Evolutionary conservation across 768 basidiomycete species (phyloP).

Genomic region (Termitomyces sp.): DNA sequence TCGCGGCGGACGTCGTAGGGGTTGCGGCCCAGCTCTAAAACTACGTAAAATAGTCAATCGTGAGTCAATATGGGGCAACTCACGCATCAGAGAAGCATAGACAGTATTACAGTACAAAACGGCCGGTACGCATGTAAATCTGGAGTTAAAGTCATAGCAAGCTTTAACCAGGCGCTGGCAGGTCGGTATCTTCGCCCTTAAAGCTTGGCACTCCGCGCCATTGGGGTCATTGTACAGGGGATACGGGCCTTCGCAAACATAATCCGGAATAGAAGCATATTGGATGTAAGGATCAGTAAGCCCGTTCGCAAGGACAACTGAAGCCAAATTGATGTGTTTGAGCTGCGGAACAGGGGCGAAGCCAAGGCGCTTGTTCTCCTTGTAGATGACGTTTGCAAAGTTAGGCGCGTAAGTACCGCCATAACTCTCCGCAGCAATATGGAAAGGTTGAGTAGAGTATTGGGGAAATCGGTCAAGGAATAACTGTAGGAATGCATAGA

Average conservation of each 20-base stretch:
- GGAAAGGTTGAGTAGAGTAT: constrained; percentile 67
- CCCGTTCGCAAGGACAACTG: constrained; percentile 84
- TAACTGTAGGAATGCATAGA: constrained; percentile 78
- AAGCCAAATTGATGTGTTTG: constrained; percentile 73
- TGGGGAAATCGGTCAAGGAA: constrained; percentile 75
- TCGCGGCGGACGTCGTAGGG: constrained; percentile 80
- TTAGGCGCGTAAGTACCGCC: constrained; percentile 79
- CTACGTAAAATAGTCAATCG: not conserved
- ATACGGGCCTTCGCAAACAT: constrained; percentile 77
- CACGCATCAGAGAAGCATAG: constrained; percentile 65
- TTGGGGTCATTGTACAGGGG: constrained; percentile 70
- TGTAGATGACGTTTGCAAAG: constrained; percentile 78
- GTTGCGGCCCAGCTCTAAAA: constrained; percentile 66
- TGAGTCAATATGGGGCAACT: constrained; percentile 18
- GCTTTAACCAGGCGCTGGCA: constrained; percentile 70
- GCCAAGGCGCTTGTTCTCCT: constrained; percentile 61
- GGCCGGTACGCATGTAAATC: constrained; percentile 69
- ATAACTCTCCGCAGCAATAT: constrained; percentile 78
- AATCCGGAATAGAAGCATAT: constrained; percentile 76
- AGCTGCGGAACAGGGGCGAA: constrained; percentile 40
- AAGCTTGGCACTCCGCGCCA: constrained; percentile 57
- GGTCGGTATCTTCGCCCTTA: constrained; percentile 60
- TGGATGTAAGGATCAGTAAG: constrained; percentile 81
- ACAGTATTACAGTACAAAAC: constrained; percentile 76
- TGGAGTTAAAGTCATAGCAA: constrained; percentile 60